Base-by-base conservation (phyloP, 352 stramenopile genomes). In the Globisporangium ultimum region DNA sequence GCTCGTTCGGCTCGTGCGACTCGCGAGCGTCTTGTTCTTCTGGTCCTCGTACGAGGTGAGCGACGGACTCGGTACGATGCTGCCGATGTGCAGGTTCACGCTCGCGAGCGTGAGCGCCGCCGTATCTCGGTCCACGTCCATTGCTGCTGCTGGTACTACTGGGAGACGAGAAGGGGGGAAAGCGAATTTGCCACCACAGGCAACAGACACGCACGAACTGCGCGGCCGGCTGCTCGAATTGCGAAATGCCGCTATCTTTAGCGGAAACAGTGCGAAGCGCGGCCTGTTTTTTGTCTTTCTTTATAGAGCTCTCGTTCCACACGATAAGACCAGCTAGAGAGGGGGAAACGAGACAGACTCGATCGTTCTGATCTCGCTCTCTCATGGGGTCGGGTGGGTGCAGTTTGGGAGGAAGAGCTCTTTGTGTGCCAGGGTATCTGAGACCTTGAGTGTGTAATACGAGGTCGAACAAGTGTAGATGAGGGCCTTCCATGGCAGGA, bases 21-120 rank as follows among this genome's bases (percentile, higher is more conserved):
- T 48, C 20, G 28, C 49, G 48, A 24, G 60, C 40, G 38, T 24
- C 18, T 51, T 45, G 40, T 45, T 61, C 36, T 58, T 56, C 12
- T 54, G 59, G 57, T 60, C 53, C 24, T 63, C 47, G 60, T 56
- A 50, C 9, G 70, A 75, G 8, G 63, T 21, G 28, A 72, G 59
- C 43, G 80, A 83, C n/a, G 64, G 48, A 49, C 54, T 68, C 12
- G 80, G 80, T 14, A 85, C 52, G 58, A 89, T 55, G 47, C 56
- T 71, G 52, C 74, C 80, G 51, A 89, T 84, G 48, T 87, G 70
- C 28, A 89, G 61, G 20, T 71, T 78, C 38, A 89, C 68, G 20
- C 56, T 73, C 21, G 74, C 67, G 53, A 87, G 71, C 15, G 70
- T 69, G 40, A 78, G 64, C 12, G 61, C 18, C 11, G 43, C 54